Evolutionary conservation across 345 rosid genomes (phyloP).

Genomic region (Anastatica hierochuntica): DNA sequence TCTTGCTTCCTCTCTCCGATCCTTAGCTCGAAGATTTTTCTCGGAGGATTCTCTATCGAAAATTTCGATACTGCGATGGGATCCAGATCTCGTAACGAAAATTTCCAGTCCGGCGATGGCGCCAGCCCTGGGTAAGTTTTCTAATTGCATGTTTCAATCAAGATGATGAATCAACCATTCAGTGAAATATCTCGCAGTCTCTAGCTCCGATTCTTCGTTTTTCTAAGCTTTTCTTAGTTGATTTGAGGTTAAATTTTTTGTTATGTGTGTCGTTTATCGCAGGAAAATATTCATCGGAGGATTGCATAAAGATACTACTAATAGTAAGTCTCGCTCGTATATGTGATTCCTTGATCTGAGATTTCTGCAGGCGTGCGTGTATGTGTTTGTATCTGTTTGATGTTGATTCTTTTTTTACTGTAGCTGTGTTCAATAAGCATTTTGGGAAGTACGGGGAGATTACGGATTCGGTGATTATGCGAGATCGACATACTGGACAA

Average conservation of each 20-base stretch:
- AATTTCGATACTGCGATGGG: slow-evolving; percentile 32
- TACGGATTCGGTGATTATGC: slow-evolving; percentile 90
- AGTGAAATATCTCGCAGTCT: not conserved
- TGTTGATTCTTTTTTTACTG: slow-evolving; percentile 9
- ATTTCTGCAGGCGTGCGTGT: not conserved
- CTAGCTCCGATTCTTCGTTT: not conserved
- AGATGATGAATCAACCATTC: not conserved
- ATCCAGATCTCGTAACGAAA: slow-evolving; percentile 40
- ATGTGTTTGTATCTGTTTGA: not conserved
- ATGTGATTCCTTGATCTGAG: not conserved
- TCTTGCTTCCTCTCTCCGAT: not conserved
- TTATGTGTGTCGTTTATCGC: not conserved
- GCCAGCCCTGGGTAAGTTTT: slow-evolving; percentile 69
- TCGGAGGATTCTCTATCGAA: not conserved
- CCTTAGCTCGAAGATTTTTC: too few relatives aligned
- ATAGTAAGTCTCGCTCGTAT: slow-evolving; percentile 27
- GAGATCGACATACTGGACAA: slow-evolving; percentile 71
- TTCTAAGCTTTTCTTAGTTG: not conserved
- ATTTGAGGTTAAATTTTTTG: not conserved
- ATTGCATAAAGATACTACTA: slow-evolving; percentile 62
- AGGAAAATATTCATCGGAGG: slow-evolving; percentile 90
- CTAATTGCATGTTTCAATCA: not conserved
- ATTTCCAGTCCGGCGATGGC: slow-evolving; percentile 52
- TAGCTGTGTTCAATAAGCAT: slow-evolving; percentile 65
- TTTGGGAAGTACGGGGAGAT: too few relatives aligned